Percentiles rank a stretch among this genome's conserved stretches.
Evolutionary conservation across 495 filamentous ascomycete genomes (phyloP).

Genomic region (Cairneyella variabilis): DNA sequence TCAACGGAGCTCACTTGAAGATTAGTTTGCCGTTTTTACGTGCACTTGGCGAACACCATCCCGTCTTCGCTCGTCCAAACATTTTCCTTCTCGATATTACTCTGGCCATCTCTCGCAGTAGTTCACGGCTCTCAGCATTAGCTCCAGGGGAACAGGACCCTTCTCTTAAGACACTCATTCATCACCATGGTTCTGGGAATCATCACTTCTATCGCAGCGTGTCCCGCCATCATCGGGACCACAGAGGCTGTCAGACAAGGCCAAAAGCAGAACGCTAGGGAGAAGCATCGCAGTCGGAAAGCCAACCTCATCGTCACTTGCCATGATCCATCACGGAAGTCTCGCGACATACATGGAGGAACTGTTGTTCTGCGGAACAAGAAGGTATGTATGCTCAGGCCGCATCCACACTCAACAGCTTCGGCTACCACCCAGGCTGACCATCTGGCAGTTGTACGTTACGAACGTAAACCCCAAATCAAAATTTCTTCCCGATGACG

Average conservation of each 20-base stretch:
- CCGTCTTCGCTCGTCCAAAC: no score
- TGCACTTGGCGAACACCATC: no score
- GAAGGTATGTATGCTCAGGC: constrained; percentile 27
- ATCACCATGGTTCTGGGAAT: constrained; percentile 18
- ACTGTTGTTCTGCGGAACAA: constrained; percentile 42
- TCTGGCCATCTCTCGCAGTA: no score
- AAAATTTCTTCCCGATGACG: constrained; percentile 34
- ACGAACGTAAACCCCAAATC: constrained; percentile 24
- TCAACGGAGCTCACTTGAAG: no score
- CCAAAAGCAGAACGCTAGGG: constrained; percentile 39
- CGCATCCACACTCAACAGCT: no score
- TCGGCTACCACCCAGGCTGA: no score
- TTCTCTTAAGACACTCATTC: no score
- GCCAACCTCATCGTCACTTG: constrained; percentile 45
- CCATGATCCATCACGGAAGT: constrained; percentile 36
- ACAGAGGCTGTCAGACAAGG: constrained; percentile 47
- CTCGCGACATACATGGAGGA: constrained; percentile 38
- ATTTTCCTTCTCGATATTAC: no score
- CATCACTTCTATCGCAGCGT: constrained; percentile 45
- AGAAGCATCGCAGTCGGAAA: constrained; percentile 46
- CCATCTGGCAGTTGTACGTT: constrained; percentile 23
- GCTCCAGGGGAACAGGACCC: no score
- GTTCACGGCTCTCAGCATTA: no score
- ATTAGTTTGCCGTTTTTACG: no score
- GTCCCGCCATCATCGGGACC: constrained; percentile 46